Conservation (phyloP, 192 early-diverging fungal genomes). For the Spizellomyces punctatus region DNA sequence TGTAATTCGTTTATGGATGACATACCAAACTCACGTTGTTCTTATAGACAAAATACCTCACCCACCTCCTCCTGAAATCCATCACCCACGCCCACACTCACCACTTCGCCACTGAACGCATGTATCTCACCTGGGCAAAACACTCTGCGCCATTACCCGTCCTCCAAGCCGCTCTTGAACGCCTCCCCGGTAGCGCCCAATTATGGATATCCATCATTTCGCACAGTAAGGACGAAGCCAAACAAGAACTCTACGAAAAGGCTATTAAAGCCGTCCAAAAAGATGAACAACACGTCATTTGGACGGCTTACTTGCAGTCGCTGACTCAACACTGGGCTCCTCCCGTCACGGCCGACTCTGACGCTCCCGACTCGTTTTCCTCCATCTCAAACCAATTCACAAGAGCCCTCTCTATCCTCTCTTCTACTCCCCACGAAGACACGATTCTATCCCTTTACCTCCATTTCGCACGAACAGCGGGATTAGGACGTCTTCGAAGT, state of each 20-base stretch:
- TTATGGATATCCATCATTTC: constrained; percentile 49
- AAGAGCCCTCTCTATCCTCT: not conserved
- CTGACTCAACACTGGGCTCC: not conserved
- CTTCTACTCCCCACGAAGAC: not conserved
- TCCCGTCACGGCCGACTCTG: not conserved
- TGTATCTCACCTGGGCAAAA: constrained; percentile 60
- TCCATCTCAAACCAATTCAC: not conserved
- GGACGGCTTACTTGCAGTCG: constrained; percentile 9
- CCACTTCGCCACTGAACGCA: constrained; percentile 40
- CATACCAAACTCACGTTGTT: too few species aligned
- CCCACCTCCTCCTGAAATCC: constrained; percentile 46
- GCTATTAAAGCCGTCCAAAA: constrained; percentile 39
- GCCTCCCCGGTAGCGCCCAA: constrained; percentile 37
- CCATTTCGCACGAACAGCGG: too few species aligned
- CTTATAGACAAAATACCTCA: not conserved
- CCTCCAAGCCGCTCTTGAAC: constrained; percentile 38
- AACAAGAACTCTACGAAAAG: constrained; percentile 40
- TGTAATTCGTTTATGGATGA: too few species aligned
- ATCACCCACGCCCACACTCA: constrained; percentile 53
- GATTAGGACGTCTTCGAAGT: too few species aligned
- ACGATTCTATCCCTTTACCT: too few species aligned
- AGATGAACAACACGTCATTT: constrained; percentile 1
- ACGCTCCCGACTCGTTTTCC: not conserved
- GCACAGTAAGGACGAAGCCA: constrained; percentile 9
- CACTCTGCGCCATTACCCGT: constrained; percentile 39